Conservation (phyloP, 352 stramenopile genomes). For the Phytophthora aleatoria region DNA sequence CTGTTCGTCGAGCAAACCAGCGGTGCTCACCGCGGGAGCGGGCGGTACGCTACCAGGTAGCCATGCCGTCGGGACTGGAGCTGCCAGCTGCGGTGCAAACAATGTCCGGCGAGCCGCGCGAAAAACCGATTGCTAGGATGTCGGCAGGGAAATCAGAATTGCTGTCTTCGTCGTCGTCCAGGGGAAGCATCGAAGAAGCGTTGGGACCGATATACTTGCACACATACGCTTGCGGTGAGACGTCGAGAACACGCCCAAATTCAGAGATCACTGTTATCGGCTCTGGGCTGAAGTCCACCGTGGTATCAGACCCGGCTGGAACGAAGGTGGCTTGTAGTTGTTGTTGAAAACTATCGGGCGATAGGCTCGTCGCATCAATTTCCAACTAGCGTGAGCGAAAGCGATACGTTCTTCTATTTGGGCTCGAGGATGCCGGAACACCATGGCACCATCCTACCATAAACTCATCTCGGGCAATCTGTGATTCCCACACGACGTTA, state of each 20-base stretch:
- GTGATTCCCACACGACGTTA: background rate
- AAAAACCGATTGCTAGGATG: background rate
- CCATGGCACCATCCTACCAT: background rate
- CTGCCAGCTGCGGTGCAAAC: background rate
- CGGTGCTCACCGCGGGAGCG: too few relatives aligned
- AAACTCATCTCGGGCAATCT: background rate
- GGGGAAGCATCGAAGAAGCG: background rate
- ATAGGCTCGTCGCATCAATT: background rate
- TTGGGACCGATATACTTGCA: background rate
- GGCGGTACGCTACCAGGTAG: too few relatives aligned
- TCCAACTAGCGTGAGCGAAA: background rate
- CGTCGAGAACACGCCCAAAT: background rate
- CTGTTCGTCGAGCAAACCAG: too few relatives aligned
- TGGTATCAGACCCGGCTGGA: background rate
- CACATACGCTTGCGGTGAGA: background rate
- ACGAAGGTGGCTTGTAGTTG: background rate
- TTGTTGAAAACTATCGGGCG: background rate
- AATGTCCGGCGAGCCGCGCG: background rate
- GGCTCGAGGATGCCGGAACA: background rate
- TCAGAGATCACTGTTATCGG: background rate
- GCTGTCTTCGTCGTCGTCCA: background rate
- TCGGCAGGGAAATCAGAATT: background rate
- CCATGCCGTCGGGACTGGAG: background rate
- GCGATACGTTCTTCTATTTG: background rate
- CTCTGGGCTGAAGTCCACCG: background rate